phyloP scores from a whole-genome alignment of 352 stramenopile genomes.

The Pythium volutum region DNA sequence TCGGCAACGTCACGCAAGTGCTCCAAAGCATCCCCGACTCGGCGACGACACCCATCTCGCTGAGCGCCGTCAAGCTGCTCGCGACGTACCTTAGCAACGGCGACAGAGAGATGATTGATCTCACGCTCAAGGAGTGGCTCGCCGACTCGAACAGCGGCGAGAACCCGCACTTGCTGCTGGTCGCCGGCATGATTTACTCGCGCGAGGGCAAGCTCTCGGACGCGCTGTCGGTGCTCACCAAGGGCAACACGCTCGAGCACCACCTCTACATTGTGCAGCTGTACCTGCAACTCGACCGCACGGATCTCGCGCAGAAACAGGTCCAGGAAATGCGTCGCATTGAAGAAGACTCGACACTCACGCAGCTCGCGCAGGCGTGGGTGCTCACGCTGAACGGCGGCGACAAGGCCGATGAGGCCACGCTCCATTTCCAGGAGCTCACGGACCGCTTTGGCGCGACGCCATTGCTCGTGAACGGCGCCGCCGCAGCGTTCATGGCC shows the following conservation, averaged over 20 bases:
- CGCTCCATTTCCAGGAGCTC: slow-evolving; percentile 92
- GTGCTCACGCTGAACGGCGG: slow-evolving; percentile 80
- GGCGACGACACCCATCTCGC: slow-evolving; percentile 60
- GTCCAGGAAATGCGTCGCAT: slow-evolving; percentile 88
- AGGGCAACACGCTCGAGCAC: slow-evolving; percentile 92
- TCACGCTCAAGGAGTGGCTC: slow-evolving; percentile 92
- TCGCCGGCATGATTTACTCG: slow-evolving; percentile 93
- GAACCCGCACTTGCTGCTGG: slow-evolving; percentile 91
- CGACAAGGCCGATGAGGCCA: slow-evolving; percentile 86
- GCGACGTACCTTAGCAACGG: slow-evolving; percentile 79
- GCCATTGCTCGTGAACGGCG: slow-evolving; percentile 90
- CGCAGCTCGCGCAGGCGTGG: slow-evolving; percentile 92
- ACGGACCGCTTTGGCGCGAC: slow-evolving; percentile 94
- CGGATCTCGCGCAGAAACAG: slow-evolving; percentile 90
- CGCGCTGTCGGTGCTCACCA: slow-evolving; percentile 90
- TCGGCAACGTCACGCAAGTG: slow-evolving; percentile 90
- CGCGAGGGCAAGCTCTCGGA: slow-evolving; percentile 92
- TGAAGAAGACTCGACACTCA: slow-evolving; percentile 96
- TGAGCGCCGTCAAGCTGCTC: slow-evolving; percentile 86
- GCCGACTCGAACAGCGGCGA: slow-evolving; percentile 68
- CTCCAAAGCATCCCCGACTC: slow-evolving; percentile 80
- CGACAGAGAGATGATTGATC: slow-evolving; percentile 85
- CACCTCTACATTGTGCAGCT: slow-evolving; percentile 82
- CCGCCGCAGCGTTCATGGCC: slow-evolving; percentile 90
- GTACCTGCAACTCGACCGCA: slow-evolving; percentile 93